Evolutionary conservation across 345 rosid genomes (phyloP).

Genomic region (Garcia nutans): DNA sequence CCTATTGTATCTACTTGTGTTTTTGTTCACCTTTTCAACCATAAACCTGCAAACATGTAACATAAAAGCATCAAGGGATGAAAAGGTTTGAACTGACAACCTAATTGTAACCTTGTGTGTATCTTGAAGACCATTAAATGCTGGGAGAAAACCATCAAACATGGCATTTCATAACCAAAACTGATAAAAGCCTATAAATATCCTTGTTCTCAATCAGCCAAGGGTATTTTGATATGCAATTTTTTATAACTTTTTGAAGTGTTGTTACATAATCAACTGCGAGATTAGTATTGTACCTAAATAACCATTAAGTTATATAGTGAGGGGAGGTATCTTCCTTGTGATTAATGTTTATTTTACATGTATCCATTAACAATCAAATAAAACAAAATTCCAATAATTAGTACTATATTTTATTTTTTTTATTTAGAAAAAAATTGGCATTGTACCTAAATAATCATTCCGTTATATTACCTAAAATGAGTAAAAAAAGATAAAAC

Average conservation of each 20-base stretch:
- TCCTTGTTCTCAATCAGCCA: neutral
- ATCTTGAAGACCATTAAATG: neutral
- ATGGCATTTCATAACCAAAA: neutral
- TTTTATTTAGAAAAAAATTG: no score
- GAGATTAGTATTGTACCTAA: no score
- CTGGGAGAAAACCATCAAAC: neutral
- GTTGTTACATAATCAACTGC: no score
- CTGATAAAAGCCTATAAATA: neutral
- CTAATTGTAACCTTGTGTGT: neutral
- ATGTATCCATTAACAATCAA: no score
- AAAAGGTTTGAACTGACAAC: neutral
- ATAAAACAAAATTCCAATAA: no score
- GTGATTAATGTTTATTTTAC: no score
- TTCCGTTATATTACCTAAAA: no score
- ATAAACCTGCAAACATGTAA: constrained; percentile 39
- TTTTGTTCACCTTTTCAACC: constrained; percentile 65
- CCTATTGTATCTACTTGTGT: constrained; percentile 62
- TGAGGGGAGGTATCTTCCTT: no score
- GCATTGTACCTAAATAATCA: no score
- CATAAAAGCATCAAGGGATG: neutral
- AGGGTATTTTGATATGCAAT: neutral
- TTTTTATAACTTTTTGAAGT: neutral
- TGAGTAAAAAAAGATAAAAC: neutral
- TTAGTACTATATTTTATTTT: no score
- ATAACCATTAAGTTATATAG: no score